Evolutionary conservation across 2,329 filamentous ascomycete species (phyloP).

Genomic region (Lachnum nothofagi): DNA sequence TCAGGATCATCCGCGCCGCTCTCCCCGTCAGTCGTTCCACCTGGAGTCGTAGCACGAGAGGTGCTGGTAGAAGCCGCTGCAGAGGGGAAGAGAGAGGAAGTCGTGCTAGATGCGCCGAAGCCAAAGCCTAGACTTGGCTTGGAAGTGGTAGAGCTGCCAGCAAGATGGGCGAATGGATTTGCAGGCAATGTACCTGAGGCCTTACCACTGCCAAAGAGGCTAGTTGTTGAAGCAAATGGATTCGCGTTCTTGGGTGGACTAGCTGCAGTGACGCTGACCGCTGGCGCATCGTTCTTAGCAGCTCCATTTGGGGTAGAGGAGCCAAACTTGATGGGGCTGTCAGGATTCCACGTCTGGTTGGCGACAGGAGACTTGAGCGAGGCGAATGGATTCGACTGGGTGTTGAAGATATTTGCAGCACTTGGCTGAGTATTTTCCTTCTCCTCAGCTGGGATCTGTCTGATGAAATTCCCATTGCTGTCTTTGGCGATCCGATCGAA

Average conservation of each 20-base stretch:
- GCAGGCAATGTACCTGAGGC: neutral
- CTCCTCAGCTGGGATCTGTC: constrained; percentile 31
- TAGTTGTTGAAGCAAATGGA: constrained; percentile 8
- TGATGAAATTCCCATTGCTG: constrained; percentile 39
- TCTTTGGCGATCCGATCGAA: constrained; percentile 34
- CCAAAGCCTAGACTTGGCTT: constrained; percentile 21
- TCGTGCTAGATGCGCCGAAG: constrained; percentile 24
- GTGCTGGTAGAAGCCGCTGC: constrained; percentile 26
- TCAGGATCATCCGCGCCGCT: constrained; percentile 38
- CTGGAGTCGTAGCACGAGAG: constrained; percentile 31
- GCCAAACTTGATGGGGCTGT: constrained; percentile 44
- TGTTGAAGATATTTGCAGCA: constrained; percentile 19
- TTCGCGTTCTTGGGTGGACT: constrained; percentile 18
- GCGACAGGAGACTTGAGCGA: constrained; percentile 16
- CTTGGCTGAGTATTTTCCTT: constrained; percentile 32
- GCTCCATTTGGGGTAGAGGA: constrained; percentile 21
- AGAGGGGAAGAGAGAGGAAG: constrained; percentile 30
- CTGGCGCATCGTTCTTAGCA: constrained; percentile 3
- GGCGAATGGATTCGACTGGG: constrained; percentile 19
- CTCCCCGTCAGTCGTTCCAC: constrained; percentile 29
- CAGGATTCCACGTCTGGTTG: constrained; percentile 47
- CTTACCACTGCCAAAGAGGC: constrained; percentile 13
- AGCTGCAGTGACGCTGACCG: constrained; percentile 20
- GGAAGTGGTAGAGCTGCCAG: constrained; percentile 14
- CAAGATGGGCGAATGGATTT: constrained; percentile 16